phyloP scores from a whole-genome alignment of 306 rosid genomes.

The Trifolium repens region DNA sequence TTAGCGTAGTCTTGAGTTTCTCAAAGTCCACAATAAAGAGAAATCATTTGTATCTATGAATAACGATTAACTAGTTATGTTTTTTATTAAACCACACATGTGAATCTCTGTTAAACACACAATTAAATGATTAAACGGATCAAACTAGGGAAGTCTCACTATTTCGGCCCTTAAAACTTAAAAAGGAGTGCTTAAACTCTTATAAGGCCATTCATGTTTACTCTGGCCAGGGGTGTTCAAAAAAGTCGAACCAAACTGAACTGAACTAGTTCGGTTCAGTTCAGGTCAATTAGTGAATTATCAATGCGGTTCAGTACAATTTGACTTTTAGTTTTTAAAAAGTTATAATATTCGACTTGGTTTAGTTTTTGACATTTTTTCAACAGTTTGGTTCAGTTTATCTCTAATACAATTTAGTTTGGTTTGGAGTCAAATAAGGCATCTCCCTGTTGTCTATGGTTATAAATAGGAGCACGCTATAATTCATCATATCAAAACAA shows the following conservation, averaged over 20 bases:
- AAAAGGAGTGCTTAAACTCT: constrained; percentile 23
- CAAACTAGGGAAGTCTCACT: not conserved
- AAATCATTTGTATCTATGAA: not conserved
- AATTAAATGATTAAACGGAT: not conserved
- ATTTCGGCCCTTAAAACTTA: not conserved
- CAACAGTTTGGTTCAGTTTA: too few relatives aligned
- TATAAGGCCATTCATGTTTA: not conserved
- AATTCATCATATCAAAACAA: constrained; percentile 33
- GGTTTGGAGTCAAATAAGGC: not conserved
- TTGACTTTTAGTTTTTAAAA: too few relatives aligned
- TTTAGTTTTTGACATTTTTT: too few relatives aligned
- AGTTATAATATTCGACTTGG: too few relatives aligned
- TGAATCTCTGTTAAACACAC: not conserved
- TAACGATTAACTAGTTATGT: not conserved
- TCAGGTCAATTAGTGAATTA: too few relatives aligned
- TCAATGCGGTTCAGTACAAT: too few relatives aligned
- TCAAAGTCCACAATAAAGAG: not conserved
- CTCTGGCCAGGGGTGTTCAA: not conserved
- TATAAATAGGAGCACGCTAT: not conserved
- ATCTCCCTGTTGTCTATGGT: not conserved
- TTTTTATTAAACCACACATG: not conserved
- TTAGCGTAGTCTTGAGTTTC: not conserved
- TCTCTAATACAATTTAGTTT: too few relatives aligned
- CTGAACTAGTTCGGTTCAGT: too few relatives aligned
- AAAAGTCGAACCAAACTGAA: too few relatives aligned